These are phyloP conservation scores for Fusarium newnesense DNA, from an alignment of 2,329 filamentous ascomycete genomes.

Conservation along the genomic window DNA sequence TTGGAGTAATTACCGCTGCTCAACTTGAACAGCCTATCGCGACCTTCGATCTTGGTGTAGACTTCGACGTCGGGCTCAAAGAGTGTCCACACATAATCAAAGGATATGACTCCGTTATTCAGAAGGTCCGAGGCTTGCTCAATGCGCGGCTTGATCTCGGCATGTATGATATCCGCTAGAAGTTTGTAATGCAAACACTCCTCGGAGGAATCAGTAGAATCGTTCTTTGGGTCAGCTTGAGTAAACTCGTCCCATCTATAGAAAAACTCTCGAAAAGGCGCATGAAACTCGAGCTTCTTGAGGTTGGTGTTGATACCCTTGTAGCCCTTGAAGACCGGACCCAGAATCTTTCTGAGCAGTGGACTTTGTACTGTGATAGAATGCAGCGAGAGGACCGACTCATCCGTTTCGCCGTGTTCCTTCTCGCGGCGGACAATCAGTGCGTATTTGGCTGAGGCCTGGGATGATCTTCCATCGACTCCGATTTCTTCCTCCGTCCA, in stretches of 20 bases:
- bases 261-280: conserved; percentile 14
- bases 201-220: neutral
- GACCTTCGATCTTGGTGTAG: neutral
- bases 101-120: neutral
- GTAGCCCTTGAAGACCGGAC: neutral
- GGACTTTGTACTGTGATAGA: conserved; percentile 9
- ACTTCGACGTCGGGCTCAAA: conserved; percentile 2
- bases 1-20: neutral
- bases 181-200: neutral
- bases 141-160: conserved; percentile 3
- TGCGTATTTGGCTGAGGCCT: neutral
- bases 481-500: neutral
- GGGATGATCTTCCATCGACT: neutral
- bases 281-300: conserved; percentile 1
- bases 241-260: conserved; percentile 6
- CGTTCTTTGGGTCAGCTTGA: neutral
- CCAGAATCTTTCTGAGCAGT: conserved; percentile 1
- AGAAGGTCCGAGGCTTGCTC: conserved; percentile 4
- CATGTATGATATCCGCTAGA: neutral
- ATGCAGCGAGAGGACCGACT: neutral
- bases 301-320: conserved; percentile 13
- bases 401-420: neutral
- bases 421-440: conserved; percentile 2
- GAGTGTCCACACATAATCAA: conserved; percentile 16
- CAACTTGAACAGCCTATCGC: neutral